A percentile compares a stretch with the other conserved stretches of the same genome.
Conservation (phyloP, 306 rosid genomes). For the Vicia villosa region DNA sequence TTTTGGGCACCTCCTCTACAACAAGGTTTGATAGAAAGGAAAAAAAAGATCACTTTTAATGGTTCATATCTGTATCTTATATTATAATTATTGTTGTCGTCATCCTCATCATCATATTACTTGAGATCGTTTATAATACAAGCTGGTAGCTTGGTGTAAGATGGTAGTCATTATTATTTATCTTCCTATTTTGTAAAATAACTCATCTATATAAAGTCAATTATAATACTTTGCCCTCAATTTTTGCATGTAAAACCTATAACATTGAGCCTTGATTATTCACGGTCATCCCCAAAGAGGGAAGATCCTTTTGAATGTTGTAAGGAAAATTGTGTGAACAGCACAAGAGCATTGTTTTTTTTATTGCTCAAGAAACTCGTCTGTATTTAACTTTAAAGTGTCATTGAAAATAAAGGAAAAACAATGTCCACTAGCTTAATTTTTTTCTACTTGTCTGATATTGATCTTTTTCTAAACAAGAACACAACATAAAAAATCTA, state of each 20-base stretch:
- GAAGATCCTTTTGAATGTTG: not conserved
- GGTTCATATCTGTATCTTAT: constrained; percentile 14
- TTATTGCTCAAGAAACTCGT: not conserved
- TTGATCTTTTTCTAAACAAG: not conserved
- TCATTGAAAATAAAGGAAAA: not conserved
- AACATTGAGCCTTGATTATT: not conserved
- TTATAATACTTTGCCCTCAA: not conserved
- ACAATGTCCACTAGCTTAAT: not conserved
- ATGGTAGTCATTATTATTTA: not conserved
- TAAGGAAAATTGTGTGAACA: not conserved
- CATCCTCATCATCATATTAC: not conserved
- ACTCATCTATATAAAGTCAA: not conserved
- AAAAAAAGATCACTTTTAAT: not conserved
- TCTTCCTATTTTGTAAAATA: not conserved
- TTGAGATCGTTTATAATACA: not conserved
- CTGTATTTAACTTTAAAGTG: not conserved
- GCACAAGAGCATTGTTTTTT: not conserved
- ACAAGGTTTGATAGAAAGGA: constrained; percentile 9
- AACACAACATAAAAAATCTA: not conserved
- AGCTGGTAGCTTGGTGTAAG: constrained; percentile 9
- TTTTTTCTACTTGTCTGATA: not conserved
- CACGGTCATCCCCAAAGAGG: not conserved
- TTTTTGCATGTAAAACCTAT: not conserved
- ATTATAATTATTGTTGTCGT: not conserved
- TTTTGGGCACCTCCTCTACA: constrained; percentile 9